Evolutionary conservation across 805 yeast genomes (phyloP).

Genomic region (Hagleromyces aurorensis): DNA sequence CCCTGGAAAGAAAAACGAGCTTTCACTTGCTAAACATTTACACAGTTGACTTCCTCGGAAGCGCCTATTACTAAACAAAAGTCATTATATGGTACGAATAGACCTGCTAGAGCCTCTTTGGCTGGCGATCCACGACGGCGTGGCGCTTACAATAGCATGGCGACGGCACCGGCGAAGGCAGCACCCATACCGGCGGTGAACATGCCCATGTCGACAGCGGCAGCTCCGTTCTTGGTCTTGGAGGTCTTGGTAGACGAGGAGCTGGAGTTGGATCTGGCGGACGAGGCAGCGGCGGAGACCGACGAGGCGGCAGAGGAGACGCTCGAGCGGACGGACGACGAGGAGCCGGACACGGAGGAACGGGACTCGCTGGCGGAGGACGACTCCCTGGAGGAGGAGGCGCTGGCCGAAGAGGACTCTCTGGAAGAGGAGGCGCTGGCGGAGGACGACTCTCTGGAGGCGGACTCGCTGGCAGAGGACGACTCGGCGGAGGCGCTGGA

Average conservation of each 20-base stretch:
- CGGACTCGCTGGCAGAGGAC: constrained; percentile 5
- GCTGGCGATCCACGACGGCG: too few species aligned
- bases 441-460: constrained; percentile 5
- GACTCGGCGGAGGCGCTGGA: constrained; percentile 7
- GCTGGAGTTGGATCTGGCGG: constrained; percentile 6
- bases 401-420: constrained; percentile 4
- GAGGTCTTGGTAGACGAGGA: constrained; percentile 2
- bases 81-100: too few species aligned
- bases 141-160: constrained; percentile 12
- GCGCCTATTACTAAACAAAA: too few species aligned
- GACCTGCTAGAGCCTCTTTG: too few species aligned
- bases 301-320: constrained; percentile 7
- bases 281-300: constrained; percentile 7
- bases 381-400: too few species aligned
- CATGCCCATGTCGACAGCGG: constrained; percentile 3
- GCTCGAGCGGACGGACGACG: constrained; percentile 7
- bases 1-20: too few species aligned
- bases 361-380: constrained; percentile 3
- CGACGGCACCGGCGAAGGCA: constrained; percentile 15
- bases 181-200: constrained; percentile 10
- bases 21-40: too few species aligned
- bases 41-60: too few species aligned
- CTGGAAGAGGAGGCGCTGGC: constrained; percentile 5
- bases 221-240: constrained; percentile 2
- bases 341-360: too few species aligned